Conservation (phyloP, 2,329 filamentous ascomycete genomes). For the Penicillium palitans region DNA sequence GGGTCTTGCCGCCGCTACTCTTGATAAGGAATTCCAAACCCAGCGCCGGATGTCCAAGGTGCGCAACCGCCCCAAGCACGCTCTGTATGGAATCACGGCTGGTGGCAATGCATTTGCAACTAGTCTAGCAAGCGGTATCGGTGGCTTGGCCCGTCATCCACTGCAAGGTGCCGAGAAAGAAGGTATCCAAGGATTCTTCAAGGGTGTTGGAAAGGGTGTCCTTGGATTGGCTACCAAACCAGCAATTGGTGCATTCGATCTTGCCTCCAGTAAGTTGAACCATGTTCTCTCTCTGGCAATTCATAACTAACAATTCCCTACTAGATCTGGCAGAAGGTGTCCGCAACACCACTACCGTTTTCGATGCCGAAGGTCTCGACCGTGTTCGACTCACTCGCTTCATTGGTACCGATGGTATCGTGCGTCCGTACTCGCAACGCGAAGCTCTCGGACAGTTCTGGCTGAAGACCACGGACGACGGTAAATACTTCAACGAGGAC, state of each 20-base stretch:
- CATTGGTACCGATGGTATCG: slow-evolving; percentile 87
- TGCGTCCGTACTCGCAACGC: slow-evolving; percentile 89
- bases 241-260: slow-evolving; percentile 92
- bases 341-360: slow-evolving; percentile 97
- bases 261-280: slow-evolving; percentile 68
- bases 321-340: slow-evolving; percentile 87
- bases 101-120: slow-evolving; percentile 94
- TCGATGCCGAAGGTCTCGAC: slow-evolving; percentile 91
- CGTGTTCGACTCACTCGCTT: slow-evolving; percentile 91
- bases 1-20: slow-evolving; percentile 87
- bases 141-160: slow-evolving; percentile 88
- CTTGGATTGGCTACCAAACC: slow-evolving; percentile 95
- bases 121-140: slow-evolving; percentile 89
- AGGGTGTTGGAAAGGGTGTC: slow-evolving; percentile 93
- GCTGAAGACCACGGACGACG: slow-evolving; percentile 97
- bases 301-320: background rate
- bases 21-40: slow-evolving; percentile 99
- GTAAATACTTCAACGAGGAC: slow-evolving; percentile 94
- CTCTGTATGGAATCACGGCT: slow-evolving; percentile 90
- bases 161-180: slow-evolving; percentile 95
- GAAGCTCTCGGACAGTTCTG: slow-evolving; percentile 97
- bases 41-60: slow-evolving; percentile 89
- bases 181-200: slow-evolving; percentile 90
- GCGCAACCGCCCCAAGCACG: slow-evolving; percentile 93
- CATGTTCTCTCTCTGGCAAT: background rate